These are phyloP conservation scores for Teratosphaeria viscida DNA, from an alignment of 2,329 filamentous ascomycete genomes.

Conservation along the genomic window DNA sequence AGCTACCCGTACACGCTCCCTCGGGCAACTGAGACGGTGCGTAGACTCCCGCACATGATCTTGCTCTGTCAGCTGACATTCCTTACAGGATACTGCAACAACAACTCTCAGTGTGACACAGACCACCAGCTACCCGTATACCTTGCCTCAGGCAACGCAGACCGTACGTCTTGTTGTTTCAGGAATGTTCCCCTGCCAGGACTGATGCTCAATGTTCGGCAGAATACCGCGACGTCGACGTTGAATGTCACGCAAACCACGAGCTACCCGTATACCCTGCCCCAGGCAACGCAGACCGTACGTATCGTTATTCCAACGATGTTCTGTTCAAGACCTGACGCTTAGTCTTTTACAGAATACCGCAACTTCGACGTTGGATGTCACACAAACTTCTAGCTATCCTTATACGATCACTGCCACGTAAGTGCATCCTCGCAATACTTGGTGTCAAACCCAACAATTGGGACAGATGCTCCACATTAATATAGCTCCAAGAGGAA, in stretches of 20 bases:
- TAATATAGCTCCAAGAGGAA: too few relatives aligned
- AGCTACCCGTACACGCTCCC: neutral
- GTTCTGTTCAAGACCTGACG: neutral
- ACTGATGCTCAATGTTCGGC: too few relatives aligned
- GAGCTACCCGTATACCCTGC: neutral
- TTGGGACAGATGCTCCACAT: too few relatives aligned
- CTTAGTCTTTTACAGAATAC: neutral
- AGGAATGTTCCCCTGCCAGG: neutral
- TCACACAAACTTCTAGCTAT: neutral
- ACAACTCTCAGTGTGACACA: neutral
- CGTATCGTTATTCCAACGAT: neutral
- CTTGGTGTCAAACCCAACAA: too few relatives aligned
- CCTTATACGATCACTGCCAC: neutral
- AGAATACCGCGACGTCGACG: neutral
- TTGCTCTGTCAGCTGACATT: neutral
- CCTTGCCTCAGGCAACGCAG: neutral
- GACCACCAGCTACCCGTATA: neutral
- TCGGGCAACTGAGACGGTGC: neutral
- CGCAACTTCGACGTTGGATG: neutral
- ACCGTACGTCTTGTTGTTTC: neutral
- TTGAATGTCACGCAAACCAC: neutral
- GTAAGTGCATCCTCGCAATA: neutral
- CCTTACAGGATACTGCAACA: neutral
- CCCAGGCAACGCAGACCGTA: neutral
- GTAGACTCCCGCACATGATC: neutral